Evolutionary conservation across 345 rosid species (phyloP), one percentile per base, ranked within the genome.

Genomic region (Eucalyptus tenuipes): DNA sequence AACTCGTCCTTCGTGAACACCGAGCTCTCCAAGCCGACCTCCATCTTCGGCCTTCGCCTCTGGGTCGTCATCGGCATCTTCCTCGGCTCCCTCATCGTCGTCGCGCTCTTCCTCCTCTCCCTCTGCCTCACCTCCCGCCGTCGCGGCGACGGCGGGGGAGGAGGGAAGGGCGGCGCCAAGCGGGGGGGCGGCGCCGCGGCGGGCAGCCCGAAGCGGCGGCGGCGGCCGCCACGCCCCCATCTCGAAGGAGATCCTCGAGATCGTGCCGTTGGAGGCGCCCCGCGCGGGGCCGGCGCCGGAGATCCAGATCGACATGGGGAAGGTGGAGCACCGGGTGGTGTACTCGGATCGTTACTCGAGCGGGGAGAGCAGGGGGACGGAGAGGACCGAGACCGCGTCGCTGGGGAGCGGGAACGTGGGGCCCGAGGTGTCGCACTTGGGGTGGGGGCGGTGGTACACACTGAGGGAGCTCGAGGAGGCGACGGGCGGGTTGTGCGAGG

Each of bases 401-500:
- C 75, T 88, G 44, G 71, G 97, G 93, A 10, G 90, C 94, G 84
- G 97, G 92, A 87, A 92, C 96, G 91, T 91, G 95, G 95, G 31
- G 94, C 99, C 99, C 2, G 99, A 97, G 90, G 99, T 96, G 44
- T 96, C 99, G 61, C 99, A 97, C 94, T 94, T 97, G 10, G 99
- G 99, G 42, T 97, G 99, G 99, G 99, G 99, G 42, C 91, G 98
- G 57, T 95, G 99, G 99, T 97, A 97, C 88, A 97, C 99, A 48
- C 91, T 97, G 80, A 92, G 98, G 88, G 99, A 97, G 92, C 93
- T 97, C 13, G 99, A 97, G 91, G 95, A 94, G 10, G 99, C 99
- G 2, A 97, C 99, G 1, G 90, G 94, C 91, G 98, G 99, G 7
- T 90, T 97, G 52, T 93, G 98, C 87, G 96, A 92, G 85, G 99